Conservation (phyloP, 768 basidiomycete species). For the Auriculariales sp. region DNA sequence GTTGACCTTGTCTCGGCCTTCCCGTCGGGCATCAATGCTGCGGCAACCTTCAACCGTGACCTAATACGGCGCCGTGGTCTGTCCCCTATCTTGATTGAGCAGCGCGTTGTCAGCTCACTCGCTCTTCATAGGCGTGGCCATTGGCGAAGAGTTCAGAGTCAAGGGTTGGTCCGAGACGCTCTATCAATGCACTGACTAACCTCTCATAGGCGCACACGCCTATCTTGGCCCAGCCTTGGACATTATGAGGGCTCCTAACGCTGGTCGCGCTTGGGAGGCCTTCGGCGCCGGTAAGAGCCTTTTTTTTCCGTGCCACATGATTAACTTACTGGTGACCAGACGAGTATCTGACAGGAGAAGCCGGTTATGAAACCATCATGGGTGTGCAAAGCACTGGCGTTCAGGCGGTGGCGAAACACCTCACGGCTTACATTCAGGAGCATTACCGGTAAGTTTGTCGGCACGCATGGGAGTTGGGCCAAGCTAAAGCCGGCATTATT, state of each 20-base stretch:
- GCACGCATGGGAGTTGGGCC: no score
- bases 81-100: background rate
- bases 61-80: conserved; percentile 61
- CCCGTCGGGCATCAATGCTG: conserved; percentile 70
- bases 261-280: conserved; percentile 91
- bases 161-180: conserved; percentile 73
- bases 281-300: conserved; percentile 49
- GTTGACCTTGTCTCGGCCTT: conserved; percentile 64
- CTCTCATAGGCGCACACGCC: conserved; percentile 51
- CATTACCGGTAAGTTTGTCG: no score
- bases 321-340: conserved; percentile 35
- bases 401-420: conserved; percentile 79
- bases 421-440: background rate
- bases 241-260: conserved; percentile 13
- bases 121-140: conserved; percentile 23
- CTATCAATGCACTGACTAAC: conserved; percentile 83
- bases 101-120: background rate
- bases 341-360: conserved; percentile 74
- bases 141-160: conserved; percentile 73
- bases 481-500: no score
- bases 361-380: conserved; percentile 59
- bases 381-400: conserved; percentile 71
- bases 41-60: conserved; percentile 61
- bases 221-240: conserved; percentile 6
- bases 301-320: background rate